Conservation (phyloP, 1,284 basidiomycete species). For the Ustilago trichophora region DNA sequence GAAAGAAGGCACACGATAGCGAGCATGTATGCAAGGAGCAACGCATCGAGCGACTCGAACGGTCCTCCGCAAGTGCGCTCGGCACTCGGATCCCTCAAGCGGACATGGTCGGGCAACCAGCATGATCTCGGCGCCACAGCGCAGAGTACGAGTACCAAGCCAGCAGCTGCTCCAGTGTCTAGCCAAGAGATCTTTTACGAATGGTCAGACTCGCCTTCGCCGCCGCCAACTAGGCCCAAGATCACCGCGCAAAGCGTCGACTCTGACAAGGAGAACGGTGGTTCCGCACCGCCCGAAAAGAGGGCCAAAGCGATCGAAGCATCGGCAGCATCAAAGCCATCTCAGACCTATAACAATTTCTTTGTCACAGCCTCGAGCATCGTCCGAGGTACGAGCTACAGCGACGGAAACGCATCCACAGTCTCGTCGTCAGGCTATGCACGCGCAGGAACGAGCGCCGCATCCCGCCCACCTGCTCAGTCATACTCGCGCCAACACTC, state of each 20-base stretch:
- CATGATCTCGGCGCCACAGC: slow-evolving; percentile 40
- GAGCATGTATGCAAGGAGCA: slow-evolving; percentile 22
- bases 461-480: not conserved
- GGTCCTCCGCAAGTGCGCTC: slow-evolving; percentile 31
- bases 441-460: no score
- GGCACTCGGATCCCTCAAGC: slow-evolving; percentile 38
- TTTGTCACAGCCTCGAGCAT: slow-evolving; percentile 19
- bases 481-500: no score
- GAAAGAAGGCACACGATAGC: no score
- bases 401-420: slow-evolving; percentile 3
- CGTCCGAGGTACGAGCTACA: slow-evolving; percentile 2
- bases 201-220: slow-evolving; percentile 46
- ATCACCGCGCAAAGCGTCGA: not conserved
- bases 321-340: no score
- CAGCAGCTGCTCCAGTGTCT: slow-evolving; percentile 2
- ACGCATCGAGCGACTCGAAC: slow-evolving; percentile 10
- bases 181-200: slow-evolving; percentile 40
- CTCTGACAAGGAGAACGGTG: slow-evolving; percentile 37
- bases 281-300: slow-evolving; percentile 13
- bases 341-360: slow-evolving; percentile 1
- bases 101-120: slow-evolving; percentile 52
- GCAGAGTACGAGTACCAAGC: not conserved
- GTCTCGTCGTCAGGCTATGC: no score
- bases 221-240: slow-evolving; percentile 6
- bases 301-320: slow-evolving; percentile 5